Base-by-base conservation (phyloP, 2,329 filamentous ascomycete genomes). In the Pseudogymnoascus sp. region DNA sequence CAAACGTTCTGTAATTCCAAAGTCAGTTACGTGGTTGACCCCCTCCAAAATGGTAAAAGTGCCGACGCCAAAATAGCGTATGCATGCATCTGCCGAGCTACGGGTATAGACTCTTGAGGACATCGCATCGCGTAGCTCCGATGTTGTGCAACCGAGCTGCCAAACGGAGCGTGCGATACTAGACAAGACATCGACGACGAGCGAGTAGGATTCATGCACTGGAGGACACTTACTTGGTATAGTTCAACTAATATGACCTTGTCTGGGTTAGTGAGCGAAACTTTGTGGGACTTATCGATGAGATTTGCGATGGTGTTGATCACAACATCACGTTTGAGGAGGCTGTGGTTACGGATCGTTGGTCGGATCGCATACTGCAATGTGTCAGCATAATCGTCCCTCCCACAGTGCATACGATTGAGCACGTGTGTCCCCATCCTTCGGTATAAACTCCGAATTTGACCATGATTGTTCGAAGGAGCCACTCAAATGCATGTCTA, bases 331-430 rank as follows among this genome's bases (percentile, higher is more conserved):
- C 89, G 83, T 67, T 83, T 87, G 64, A 93, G 79, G 3, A 80
- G 80, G 67, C 80, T 86, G 74, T 92, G 87, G 69, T 89, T 90
- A 62, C 90, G 85, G 65, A 91, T 84, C 12, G 84, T 88, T n/a
- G 88, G 84, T 49, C 90, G 85, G 67, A 95, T 92, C n/a, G 90
- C 90, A 75, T 91, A 94, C 90, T 93, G 65, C 28, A 23, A 38
- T 55, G 49, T 33, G 49, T 55, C 49, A 55, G 49, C 12, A 33
- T 55, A 22, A 3, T 12, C 33, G 9, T 6, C 25, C 28, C 45
- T 16, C 23, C 23, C 23, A 49, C 12, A 9, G n/a, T 11, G 14
- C 45, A 30, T 30, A 33, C 5, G 4, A 52, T 30, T 11, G 45
- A 52, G 45, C 45, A 52, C 45, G 45, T 30, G 45, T 30, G n/a